Evolutionary conservation across 352 stramenopile genomes (phyloP), one percentile per base, ranked within the genome.

Genomic region (Pythium volutum): DNA sequence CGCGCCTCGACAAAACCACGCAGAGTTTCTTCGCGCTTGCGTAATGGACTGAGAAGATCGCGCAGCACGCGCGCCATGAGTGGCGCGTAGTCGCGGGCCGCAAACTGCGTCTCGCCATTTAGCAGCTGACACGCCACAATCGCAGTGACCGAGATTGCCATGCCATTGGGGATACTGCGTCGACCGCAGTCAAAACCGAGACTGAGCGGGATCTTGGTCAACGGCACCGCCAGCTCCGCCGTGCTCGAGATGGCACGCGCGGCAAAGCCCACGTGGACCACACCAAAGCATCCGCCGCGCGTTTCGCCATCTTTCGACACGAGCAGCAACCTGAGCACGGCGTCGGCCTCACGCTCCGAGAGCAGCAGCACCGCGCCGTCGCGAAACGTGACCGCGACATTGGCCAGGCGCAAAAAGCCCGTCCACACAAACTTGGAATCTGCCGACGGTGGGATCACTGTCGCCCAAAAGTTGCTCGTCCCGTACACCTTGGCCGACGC

Each of bases 401-500:
- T 70, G 42, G 74, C 62, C 33, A 78, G 29, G 10, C 77, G 76
- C 10, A 52, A 15, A 15, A 29, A 38, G 1, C 73, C 59, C 0
- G 70, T 75, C 31, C 38, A 39, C n/a, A 76, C 26, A n/a, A 20
- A 14, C 7, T 31, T 48, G 9, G 45, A 14, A 55, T 34, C 16
- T 7, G 26, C 20, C 31, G 29, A 29, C 3, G 54, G 47, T 9
- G 33, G 55, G 2, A 29, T 22, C 10, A 66, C 47, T 3, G 64
- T 71, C 41, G 25, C 34, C 51, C 51, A 85, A 50, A 89, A 85
- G 59, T 86, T 88, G 10, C 39, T 38, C 2, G 76, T 81, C n/a
- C 68, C 73, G 23, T 66, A 82, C 2, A 88, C 23, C 0, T 59
- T 55, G 2, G 68, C 41, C 0, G n/a, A 46, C 4, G 16, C 8